Evolutionary conservation across 768 basidiomycete genomes (phyloP), one percentile per base, ranked within the genome.

Genomic region (Termitomyces sp.): DNA sequence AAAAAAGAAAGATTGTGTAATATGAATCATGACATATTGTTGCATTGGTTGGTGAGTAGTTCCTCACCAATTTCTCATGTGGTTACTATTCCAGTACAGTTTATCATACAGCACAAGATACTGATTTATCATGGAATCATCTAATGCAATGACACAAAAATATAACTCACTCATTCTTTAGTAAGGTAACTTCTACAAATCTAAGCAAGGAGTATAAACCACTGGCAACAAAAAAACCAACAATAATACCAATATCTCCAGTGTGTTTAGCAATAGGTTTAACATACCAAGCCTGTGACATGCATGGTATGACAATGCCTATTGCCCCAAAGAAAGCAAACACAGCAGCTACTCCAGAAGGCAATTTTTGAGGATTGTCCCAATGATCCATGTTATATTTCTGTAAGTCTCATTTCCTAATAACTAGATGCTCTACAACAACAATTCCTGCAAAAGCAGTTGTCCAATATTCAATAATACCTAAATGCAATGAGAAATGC

Each of bases 241-340:
- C 70, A 59, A 88, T 76, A 42, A 92, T 80, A 3, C 87, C 90
- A 54, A 92, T 83, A 69, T 92, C 90, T 3, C 90, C 90, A 12
- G 85, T 77, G 9, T 66, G 72, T 37, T 67, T 63, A 3, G 88
- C 89, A 20, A 91, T 84, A 0, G 88, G 89, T 0, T 90, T 90
- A 3, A 73, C 70, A 66, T 82, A 91, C 83, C 85, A 91, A 15
- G 75, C 81, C 65, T 93, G 88, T 58, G 81, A 73, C 83, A 92
- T 92, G 52, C 76, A 83, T 6, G 87, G 84, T 6, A 91, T 73
- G 24, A 86, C 72, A 22, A 89, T 74, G 7, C 72, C 82, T 55
- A 84, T 84, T 2, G 83, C 75, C 13, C 81, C 73, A 0, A 75
- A 57, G 51, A 77, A 76, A 0, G 89, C 78, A 0, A 75, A 57